Conservation (phyloP, 805 yeast genomes). For the Maudiozyma turicensis region DNA sequence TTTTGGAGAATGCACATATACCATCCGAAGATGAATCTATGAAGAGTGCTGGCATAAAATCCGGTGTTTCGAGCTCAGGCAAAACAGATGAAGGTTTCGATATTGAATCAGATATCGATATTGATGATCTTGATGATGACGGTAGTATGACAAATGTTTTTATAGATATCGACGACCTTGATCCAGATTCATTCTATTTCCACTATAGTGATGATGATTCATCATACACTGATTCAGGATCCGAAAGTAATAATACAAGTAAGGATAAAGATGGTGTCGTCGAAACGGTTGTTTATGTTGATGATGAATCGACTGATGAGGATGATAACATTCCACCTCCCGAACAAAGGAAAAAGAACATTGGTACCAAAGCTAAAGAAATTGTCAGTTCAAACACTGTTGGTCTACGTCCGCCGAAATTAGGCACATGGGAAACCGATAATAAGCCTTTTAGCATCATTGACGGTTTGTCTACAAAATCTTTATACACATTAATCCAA, state of each 20-base stretch:
- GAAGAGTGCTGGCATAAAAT: constrained; percentile 14
- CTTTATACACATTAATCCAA: constrained; percentile 46
- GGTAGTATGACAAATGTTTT: constrained; percentile 33
- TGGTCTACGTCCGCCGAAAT: constrained; percentile 80
- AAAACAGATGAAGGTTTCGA: constrained; percentile 4
- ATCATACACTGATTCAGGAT: constrained; percentile 18
- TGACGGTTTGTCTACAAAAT: constrained; percentile 86
- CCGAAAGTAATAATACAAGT: constrained; percentile 6
- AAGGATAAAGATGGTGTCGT: constrained; percentile 23
- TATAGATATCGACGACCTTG: constrained; percentile 31
- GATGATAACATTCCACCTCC: constrained; percentile 75
- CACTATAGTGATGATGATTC: constrained; percentile 45
- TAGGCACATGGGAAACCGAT: constrained; percentile 86
- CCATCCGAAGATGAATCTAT: constrained; percentile 30
- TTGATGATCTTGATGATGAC: constrained; percentile 26
- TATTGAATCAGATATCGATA: constrained; percentile 6
- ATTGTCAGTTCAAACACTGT: constrained; percentile 80
- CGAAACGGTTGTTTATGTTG: constrained; percentile 34
- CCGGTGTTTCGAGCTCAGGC: constrained; percentile 7
- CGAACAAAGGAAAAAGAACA: constrained; percentile 39
- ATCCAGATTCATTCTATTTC: constrained; percentile 30
- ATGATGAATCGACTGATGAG: constrained; percentile 92
- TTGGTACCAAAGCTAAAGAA: constrained; percentile 81
- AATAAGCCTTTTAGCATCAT: constrained; percentile 86
- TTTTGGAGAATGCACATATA: constrained; percentile 27